Base-by-base conservation (phyloP, 2,329 filamentous ascomycete species). In the Arachnomyces sp. region DNA sequence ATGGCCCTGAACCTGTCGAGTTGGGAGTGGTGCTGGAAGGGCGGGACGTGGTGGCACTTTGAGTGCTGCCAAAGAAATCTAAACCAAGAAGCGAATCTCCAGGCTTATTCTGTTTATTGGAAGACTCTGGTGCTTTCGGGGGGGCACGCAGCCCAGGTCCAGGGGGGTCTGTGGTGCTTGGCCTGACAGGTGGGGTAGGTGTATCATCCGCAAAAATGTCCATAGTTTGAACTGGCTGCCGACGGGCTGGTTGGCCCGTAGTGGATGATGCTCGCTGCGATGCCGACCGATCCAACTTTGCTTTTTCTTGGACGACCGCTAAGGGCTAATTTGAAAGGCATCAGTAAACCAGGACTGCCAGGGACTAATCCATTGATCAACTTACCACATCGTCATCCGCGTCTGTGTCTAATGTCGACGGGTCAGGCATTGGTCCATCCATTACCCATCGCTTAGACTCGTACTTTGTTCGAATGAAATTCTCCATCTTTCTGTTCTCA, bases 361-460 rank as follows among this genome's bases (percentile, higher is more conserved):
- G 6, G 7, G 14, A 7, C 54, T 73, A 78, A 46, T 5, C 5
- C 21, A 9, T 5, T 25, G 75, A 58, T 3, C 74, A 12, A 83
- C 80, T 55, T 55, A 78, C 74, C 57, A 80, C 69, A 61, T 96
- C 88, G 52, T 95, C 88, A 55, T 95, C 90, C 39, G 80, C 88
- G 12, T 87, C 85, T 11, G 71, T 79, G 59, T 93, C 87, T 38
- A 98, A 67, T 2, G 84, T 86, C 3, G 86, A 75, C n/a, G 93
- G 92, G 60, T 96, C 88, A 4, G 93, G 93, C 59, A 93, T 90
- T 4, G 80, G 81, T 1, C 92, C 92, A 45, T 98, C 92, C 89
- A 96, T 96, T n/a, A 88, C 84, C 92, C 92, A 98, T 68, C 93
- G 77, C 77, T 95, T 96, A 39, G 92, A 84, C 63, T 98, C 92